phyloP scores from a whole-genome alignment of 306 rosid species.

The Benincasa hispida region DNA sequence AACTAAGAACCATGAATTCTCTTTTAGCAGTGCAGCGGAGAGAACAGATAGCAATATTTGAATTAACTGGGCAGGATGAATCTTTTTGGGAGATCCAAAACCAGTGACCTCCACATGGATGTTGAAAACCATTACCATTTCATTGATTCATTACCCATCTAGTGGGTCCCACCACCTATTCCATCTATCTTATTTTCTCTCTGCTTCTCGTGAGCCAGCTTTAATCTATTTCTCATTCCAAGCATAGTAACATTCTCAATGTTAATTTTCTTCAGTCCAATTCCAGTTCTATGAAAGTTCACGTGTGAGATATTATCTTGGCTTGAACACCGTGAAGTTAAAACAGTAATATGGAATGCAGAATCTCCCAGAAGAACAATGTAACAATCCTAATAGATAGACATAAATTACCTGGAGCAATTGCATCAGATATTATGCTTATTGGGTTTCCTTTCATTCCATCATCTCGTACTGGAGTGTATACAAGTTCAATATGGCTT shows the following conservation, averaged over 20 bases:
- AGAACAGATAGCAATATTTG: background rate
- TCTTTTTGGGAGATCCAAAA: background rate
- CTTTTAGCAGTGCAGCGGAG: background rate
- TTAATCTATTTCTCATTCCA: background rate
- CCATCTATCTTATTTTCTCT: background rate
- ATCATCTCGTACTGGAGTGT: constrained; percentile 69
- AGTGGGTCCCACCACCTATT: background rate
- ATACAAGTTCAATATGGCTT: constrained; percentile 55
- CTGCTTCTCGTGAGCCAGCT: background rate
- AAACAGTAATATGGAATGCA: background rate
- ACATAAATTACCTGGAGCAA: constrained; percentile 55
- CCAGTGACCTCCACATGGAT: background rate
- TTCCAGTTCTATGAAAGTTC: background rate
- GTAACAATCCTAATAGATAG: background rate
- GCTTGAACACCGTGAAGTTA: background rate
- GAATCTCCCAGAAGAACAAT: background rate
- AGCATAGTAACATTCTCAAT: background rate
- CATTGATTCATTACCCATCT: background rate
- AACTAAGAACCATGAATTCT: background rate
- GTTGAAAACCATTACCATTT: background rate
- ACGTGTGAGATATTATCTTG: background rate
- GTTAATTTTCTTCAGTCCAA: background rate
- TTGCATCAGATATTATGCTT: constrained; percentile 37
- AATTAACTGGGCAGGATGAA: background rate
- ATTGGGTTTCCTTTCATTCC: constrained; percentile 60